phyloP scores from a whole-genome alignment of 2,329 filamentous ascomycete species.

The Trichoderma sp. region DNA sequence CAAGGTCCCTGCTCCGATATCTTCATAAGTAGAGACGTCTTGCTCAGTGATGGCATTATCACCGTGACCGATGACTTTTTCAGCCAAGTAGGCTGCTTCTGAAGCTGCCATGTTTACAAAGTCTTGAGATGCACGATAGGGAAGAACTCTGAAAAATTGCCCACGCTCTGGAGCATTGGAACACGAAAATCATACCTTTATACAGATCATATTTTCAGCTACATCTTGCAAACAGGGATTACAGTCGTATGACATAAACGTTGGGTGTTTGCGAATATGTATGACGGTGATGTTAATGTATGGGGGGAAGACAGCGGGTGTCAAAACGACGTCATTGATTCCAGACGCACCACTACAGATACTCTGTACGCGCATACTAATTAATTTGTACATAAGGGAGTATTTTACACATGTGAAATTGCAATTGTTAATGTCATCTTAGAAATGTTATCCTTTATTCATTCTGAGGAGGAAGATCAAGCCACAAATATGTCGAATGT shows the following conservation, averaged over 20 bases:
- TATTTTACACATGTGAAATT: no score
- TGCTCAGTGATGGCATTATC: conserved; percentile 68
- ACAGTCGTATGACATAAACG: neutral
- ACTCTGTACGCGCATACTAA: no score
- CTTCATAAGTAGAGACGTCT: conserved; percentile 66
- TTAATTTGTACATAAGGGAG: no score
- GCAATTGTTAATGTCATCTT: no score
- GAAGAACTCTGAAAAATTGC: neutral
- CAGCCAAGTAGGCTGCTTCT: conserved; percentile 68
- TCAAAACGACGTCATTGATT: conserved; percentile 2
- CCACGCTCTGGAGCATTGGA: neutral
- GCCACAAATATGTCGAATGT: neutral
- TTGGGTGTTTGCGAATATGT: neutral
- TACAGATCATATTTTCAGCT: neutral
- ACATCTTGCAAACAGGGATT: neutral
- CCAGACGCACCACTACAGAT: neutral
- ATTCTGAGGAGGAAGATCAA: neutral
- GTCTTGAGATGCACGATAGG: neutral
- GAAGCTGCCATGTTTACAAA: conserved; percentile 36
- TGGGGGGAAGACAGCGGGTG: neutral
- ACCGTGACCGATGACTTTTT: conserved; percentile 70
- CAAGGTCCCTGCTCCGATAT: conserved; percentile 53
- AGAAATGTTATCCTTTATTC: neutral
- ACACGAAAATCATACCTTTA: no score
- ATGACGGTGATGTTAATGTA: neutral